Conservation (phyloP, 495 filamentous ascomycete genomes). For the Extremus antarcticus region DNA sequence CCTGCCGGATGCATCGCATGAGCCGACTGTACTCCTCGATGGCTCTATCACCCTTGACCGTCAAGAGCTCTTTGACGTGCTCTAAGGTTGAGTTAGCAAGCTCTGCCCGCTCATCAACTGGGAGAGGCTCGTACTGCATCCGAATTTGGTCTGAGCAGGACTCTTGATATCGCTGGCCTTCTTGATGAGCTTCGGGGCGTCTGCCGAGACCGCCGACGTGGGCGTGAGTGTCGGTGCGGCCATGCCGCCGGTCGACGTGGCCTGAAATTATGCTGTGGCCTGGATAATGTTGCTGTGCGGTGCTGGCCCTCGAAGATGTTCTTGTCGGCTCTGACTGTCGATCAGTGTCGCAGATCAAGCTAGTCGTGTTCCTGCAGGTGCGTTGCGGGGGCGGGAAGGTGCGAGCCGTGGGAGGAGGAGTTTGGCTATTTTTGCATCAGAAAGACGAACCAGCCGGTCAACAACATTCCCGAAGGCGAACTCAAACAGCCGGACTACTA, state of each 20-base stretch:
- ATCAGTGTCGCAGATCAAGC: background rate
- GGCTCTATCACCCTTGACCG: constrained; percentile 21
- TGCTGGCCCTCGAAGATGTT: background rate
- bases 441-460: too few species aligned
- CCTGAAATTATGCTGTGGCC: background rate
- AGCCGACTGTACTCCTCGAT: constrained; percentile 24
- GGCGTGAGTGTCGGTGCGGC: constrained; percentile 23
- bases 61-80: constrained; percentile 26
- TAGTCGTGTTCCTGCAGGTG: background rate
- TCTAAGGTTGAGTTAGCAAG: constrained; percentile 22
- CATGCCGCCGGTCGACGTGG: constrained; percentile 9
- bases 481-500: too few species aligned
- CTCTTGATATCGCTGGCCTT: constrained; percentile 15
- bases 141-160: constrained; percentile 12
- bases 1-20: constrained; percentile 23
- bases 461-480: too few species aligned
- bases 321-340: background rate
- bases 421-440: too few species aligned
- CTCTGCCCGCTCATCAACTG: background rate
- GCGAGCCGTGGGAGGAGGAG: too few species aligned
- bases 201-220: constrained; percentile 23
- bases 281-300: background rate
- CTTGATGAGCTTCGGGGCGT: constrained; percentile 30
- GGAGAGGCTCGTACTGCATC: constrained; percentile 5
- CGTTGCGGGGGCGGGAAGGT: too few species aligned